phyloP scores from a whole-genome alignment of 768 basidiomycete species.

The Gautieria morchelliformis region DNA sequence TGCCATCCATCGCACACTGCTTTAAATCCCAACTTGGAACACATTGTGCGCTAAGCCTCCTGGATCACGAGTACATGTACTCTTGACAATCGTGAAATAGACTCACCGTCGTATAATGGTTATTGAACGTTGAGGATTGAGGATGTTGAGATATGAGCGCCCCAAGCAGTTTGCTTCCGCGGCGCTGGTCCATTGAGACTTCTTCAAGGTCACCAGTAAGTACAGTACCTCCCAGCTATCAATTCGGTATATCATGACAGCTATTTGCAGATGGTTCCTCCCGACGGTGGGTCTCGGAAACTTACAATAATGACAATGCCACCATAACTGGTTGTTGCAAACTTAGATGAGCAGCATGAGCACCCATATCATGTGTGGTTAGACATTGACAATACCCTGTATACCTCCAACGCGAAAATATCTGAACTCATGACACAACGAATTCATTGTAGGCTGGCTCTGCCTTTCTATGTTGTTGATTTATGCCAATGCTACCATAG shows the following conservation, averaged over 20 bases:
- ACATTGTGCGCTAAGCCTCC: background rate
- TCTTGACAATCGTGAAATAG: background rate
- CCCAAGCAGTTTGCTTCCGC: background rate
- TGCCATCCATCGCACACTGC: constrained; percentile 23
- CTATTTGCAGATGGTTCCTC: background rate
- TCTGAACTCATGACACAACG: constrained; percentile 70
- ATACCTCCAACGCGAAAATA: constrained; percentile 66
- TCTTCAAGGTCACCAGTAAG: too few species aligned
- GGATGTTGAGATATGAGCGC: constrained; percentile 1
- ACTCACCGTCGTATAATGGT: constrained; percentile 5
- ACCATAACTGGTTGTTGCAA: background rate
- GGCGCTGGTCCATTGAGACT: background rate
- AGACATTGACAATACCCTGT: constrained; percentile 85
- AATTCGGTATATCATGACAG: background rate
- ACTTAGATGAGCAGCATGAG: constrained; percentile 44
- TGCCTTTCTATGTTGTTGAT: background rate
- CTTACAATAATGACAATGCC: background rate
- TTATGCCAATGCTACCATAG: constrained; percentile 24
- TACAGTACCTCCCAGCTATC: too few species aligned
- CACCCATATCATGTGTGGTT: constrained; percentile 57
- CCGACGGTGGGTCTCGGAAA: background rate
- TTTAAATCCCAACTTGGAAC: background rate
- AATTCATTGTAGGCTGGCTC: constrained; percentile 51
- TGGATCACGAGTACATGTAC: background rate
- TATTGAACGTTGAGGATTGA: constrained; percentile 3